Percentiles rank a stretch among this genome's conserved stretches.
Conservation (phyloP, 2,329 filamentous ascomycete genomes). For the Diaporthe ilicicola region DNA sequence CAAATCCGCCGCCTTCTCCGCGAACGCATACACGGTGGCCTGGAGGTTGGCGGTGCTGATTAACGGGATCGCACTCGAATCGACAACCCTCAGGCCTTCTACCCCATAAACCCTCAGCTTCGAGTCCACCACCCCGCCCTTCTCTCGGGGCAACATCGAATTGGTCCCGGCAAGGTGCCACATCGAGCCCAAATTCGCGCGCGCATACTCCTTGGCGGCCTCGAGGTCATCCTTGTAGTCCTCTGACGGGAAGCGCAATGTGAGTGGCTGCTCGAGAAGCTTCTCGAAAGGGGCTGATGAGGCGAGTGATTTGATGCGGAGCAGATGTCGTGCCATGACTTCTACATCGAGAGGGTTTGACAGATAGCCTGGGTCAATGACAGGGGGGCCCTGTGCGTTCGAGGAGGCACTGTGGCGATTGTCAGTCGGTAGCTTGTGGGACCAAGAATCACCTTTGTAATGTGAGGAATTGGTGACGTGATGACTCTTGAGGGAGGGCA, state of each 20-base stretch:
- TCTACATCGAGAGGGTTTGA: background rate
- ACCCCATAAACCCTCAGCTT: constrained; percentile 52
- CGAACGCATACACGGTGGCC: background rate
- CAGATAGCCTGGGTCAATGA: constrained; percentile 2
- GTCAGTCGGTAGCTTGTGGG: no score
- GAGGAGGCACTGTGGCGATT: background rate
- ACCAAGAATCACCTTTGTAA: no score
- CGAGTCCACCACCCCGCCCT: constrained; percentile 51
- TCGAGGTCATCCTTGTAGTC: background rate
- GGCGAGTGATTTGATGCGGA: background rate
- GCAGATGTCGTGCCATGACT: background rate
- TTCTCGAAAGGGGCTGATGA: constrained; percentile 46
- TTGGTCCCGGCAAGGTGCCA: constrained; percentile 54
- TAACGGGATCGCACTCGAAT: constrained; percentile 43
- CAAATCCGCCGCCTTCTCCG: background rate
- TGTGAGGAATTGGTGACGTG: no score
- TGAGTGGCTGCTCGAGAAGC: background rate
- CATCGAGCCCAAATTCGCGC: constrained; percentile 34
- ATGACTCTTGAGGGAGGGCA: no score
- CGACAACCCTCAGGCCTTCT: constrained; percentile 49
- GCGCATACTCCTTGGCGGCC: background rate
- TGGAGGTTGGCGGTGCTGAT: background rate
- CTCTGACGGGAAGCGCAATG: background rate
- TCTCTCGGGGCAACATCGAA: constrained; percentile 50
- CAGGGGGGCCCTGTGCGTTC: background rate